Percentiles rank a stretch among this genome's conserved stretches.
Conservation (phyloP, 148 eudicot species). For the Fagopyrum homotropicum region DNA sequence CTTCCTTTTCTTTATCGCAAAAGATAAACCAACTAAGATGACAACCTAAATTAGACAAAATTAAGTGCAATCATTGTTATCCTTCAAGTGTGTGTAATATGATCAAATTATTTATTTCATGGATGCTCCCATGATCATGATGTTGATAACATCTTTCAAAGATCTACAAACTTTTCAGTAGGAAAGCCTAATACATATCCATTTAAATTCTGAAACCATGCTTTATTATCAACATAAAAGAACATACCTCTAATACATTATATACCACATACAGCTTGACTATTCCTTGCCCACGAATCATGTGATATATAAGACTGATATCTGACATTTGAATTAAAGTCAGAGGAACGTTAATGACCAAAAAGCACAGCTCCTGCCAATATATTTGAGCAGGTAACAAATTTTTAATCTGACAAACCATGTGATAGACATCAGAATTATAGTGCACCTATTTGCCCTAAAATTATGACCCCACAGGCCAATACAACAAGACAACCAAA, state of each 20-base stretch:
- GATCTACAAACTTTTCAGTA: not conserved
- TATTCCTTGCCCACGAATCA: slow-evolving; percentile 97
- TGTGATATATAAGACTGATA: slow-evolving; percentile 98
- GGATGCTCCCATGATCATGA: not conserved
- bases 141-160: not conserved
- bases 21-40: not conserved
- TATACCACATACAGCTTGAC: slow-evolving; percentile 92
- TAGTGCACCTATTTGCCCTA: slow-evolving; percentile 61
- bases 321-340: slow-evolving; percentile 34
- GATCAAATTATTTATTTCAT: not conserved
- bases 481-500: slow-evolving; percentile 69
- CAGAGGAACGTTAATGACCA: not conserved
- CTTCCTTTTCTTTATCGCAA: not conserved
- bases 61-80: not conserved
- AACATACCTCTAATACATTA: slow-evolving; percentile 87
- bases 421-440: slow-evolving; percentile 13
- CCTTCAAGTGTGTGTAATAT: not conserved
- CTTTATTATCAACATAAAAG: not conserved
- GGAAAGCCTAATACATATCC: not conserved
- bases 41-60: not conserved
- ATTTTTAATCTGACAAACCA: not conserved
- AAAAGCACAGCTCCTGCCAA: slow-evolving; percentile 4
- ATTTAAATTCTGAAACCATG: not conserved
- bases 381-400: slow-evolving; percentile 5
- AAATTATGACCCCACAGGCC: slow-evolving; percentile 57